Evolutionary conservation across 176 grass and related monocot genomes (phyloP).

Genomic region (Hsuehochloa calcarea): DNA sequence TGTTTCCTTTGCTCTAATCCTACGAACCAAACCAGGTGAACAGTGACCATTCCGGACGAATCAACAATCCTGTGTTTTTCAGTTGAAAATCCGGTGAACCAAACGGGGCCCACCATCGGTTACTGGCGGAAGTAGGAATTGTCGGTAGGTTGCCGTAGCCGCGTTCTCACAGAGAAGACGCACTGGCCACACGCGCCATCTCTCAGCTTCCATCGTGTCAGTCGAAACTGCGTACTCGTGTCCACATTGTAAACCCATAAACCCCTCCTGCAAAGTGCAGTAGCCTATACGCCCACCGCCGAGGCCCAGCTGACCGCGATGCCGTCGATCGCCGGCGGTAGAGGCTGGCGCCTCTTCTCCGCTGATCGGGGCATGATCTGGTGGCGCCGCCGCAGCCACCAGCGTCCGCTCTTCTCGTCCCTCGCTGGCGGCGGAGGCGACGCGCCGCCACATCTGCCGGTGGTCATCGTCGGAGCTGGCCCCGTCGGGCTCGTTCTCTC

Average conservation of each 20-base stretch:
- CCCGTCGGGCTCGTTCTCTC: slow-evolving; percentile 92
- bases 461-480: slow-evolving; percentile 86
- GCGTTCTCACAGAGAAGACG: neutral
- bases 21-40: no score
- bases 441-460: slow-evolving; percentile 58
- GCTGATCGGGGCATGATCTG: neutral
- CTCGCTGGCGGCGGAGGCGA: slow-evolving; percentile 7
- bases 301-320: slow-evolving; percentile 12
- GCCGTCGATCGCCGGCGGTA: slow-evolving; percentile 33
- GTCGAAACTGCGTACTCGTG: slow-evolving; percentile 10
- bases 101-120: no score
- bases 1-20: no score
- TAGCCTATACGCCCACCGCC: neutral
- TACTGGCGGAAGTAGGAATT: neutral
- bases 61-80: no score
- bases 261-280: slow-evolving; percentile 12
- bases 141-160: neutral
- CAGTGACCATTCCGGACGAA: no score
- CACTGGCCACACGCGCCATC: rapidly evolving
- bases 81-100: no score
- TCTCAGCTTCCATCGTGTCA: no score
- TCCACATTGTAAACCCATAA: slow-evolving; percentile 28
- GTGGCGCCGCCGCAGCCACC: neutral
- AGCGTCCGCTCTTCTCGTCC: slow-evolving; percentile 25
- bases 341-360: slow-evolving; percentile 20